Evolutionary conservation across 176 grass and related monocot genomes (phyloP), one percentile per base, ranked within the genome.

Genomic region (Oryza brachyantha): DNA sequence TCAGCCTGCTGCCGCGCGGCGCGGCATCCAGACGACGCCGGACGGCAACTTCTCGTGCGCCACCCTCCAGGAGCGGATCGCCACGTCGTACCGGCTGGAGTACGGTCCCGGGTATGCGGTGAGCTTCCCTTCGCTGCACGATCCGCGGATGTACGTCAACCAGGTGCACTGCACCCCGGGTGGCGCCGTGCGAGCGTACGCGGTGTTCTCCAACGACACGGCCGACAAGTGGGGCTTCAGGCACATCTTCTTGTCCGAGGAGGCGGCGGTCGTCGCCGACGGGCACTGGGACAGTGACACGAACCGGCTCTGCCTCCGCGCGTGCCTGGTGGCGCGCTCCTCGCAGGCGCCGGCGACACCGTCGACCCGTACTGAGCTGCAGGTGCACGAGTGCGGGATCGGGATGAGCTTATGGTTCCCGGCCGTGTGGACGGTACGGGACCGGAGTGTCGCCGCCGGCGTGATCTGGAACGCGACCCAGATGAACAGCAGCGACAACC

Each of bases 341-440:
- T n/a, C 1, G 16, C 14, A 60, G 38, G 10, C 7, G 16, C 14
- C 61, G 38, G 10, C 2, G 28, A 24, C 61, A 29, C 21, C 40
- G 13, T 45, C 46, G 1, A 0, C 38, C 48, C 1, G 16, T 9
- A 25, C 2, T 14, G 40, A 11, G n/a, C n/a, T n/a, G n/a, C n/a
- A n/a, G n/a, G 87, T 90, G 36, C 22, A 13, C 36, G 77, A 85
- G 34, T 97, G 91, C 71, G 46, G 70, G 69, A 59, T 87, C 16
- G 57, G 94, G n/a, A 88, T 93, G 81, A 80, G 83, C 46, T 93
- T 97, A 29, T 93, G 91, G 91, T 91, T 97, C 77, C 91, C 91
- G 2, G 22, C 66, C 8, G 55, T 64, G 7, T 91, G 86, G 82
- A 89, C 86, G 24, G 69, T 93, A 3, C 76, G 63, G 50, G 36